phyloP scores from a whole-genome alignment of 2,329 filamentous ascomycete genomes.

The Chaetoscypha palmicola region DNA sequence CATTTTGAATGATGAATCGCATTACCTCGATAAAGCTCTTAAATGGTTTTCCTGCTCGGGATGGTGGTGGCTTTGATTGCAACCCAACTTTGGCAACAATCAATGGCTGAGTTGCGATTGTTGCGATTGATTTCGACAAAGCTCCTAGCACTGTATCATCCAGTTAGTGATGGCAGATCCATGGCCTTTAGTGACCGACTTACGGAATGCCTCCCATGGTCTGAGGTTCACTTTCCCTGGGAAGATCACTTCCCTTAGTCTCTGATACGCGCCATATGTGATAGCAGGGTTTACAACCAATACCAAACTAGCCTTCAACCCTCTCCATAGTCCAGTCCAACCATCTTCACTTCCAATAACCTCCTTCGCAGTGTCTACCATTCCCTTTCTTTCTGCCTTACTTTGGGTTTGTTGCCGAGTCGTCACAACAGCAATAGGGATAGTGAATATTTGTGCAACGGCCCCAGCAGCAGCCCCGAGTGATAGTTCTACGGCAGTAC shows the following conservation, averaged over 20 bases:
- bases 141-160: slow-evolving; percentile 68
- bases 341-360: slow-evolving; percentile 89
- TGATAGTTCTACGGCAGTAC: slow-evolving; percentile 74
- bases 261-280: slow-evolving; percentile 94
- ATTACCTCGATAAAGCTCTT: slow-evolving; percentile 92
- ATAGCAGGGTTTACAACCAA: slow-evolving; percentile 95
- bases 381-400: slow-evolving; percentile 75
- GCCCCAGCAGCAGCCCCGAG: slow-evolving; percentile 85
- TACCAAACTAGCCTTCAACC: slow-evolving; percentile 90
- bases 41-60: slow-evolving; percentile 82
- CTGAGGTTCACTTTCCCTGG: slow-evolving; percentile 68
- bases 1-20: slow-evolving; percentile 84
- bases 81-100: slow-evolving; percentile 97
- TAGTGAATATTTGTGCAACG: slow-evolving; percentile 89
- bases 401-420: slow-evolving; percentile 91
- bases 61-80: slow-evolving; percentile 83
- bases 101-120: slow-evolving; percentile 84
- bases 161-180: no score
- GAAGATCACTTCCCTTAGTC: slow-evolving; percentile 70
- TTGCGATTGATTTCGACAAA: slow-evolving; percentile 86
- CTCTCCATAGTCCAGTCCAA: slow-evolving; percentile 83
- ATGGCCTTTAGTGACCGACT: no score
- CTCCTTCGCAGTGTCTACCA: slow-evolving; percentile 81
- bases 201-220: slow-evolving; percentile 86
- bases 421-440: slow-evolving; percentile 90